Evolutionary conservation across 2,329 filamentous ascomycete genomes (phyloP).

Genomic region (Eutypella sp.): DNA sequence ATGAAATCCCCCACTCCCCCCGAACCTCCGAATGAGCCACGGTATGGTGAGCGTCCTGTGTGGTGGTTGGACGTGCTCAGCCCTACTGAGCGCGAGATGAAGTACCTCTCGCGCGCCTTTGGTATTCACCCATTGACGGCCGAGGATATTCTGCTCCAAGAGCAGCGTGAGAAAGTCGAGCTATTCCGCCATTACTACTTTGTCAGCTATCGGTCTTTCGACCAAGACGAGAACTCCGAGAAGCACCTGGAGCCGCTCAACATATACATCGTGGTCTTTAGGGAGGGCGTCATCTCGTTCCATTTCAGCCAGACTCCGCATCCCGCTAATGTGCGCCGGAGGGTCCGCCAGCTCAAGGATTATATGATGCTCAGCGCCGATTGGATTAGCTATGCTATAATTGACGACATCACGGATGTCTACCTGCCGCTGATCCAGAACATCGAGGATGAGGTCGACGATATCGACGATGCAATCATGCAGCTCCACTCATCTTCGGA

Average conservation of each 20-base stretch:
- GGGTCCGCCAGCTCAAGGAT: slow-evolving; percentile 89
- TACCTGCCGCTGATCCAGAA: slow-evolving; percentile 88
- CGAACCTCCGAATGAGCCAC: slow-evolving; percentile 26
- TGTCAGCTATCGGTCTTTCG: slow-evolving; percentile 96
- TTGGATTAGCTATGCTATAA: slow-evolving; percentile 97
- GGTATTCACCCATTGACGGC: slow-evolving; percentile 92
- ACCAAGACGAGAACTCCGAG: slow-evolving; percentile 85
- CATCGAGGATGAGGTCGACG: slow-evolving; percentile 94
- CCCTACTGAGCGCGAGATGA: slow-evolving; percentile 94
- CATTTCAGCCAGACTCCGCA: slow-evolving; percentile 97
- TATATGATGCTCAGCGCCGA: slow-evolving; percentile 90
- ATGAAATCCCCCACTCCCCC: slow-evolving; percentile 20
- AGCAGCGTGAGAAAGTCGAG: slow-evolving; percentile 96
- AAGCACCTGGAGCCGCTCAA: slow-evolving; percentile 94
- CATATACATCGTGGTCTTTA: slow-evolving; percentile 95
- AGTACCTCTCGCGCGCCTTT: slow-evolving; percentile 84
- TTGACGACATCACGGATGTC: slow-evolving; percentile 96
- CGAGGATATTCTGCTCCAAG: slow-evolving; percentile 96
- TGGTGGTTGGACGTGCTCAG: slow-evolving; percentile 95
- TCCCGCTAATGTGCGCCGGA: slow-evolving; percentile 88
- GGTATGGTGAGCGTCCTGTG: slow-evolving; percentile 77
- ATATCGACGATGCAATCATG: slow-evolving; percentile 90
- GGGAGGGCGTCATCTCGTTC: slow-evolving; percentile 91
- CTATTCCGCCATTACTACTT: slow-evolving; percentile 98
- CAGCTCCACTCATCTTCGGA: slow-evolving; percentile 64